A percentile compares a stretch with the other conserved stretches of the same genome.
Conservation (phyloP, 2,329 filamentous ascomycete genomes). For the Talaromyces sp. region DNA sequence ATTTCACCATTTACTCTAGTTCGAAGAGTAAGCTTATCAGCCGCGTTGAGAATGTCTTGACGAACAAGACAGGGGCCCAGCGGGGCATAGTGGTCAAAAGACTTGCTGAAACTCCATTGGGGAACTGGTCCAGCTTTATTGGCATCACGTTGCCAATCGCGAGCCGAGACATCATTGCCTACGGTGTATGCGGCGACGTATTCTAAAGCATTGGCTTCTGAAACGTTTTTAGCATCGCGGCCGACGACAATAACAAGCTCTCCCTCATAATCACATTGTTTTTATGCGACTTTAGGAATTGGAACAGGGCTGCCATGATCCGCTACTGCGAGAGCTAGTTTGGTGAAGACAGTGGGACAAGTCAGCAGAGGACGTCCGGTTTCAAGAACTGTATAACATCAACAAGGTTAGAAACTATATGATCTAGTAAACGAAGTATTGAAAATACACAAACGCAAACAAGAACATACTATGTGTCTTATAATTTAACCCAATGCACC, state of each 20-base stretch:
- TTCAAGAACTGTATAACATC: slow-evolving; percentile 27
- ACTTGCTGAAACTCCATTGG: too few species aligned
- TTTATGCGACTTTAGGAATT: slow-evolving; percentile 34
- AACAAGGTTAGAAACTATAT: too few species aligned
- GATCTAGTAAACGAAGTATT: too few species aligned
- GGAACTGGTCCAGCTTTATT: too few species aligned
- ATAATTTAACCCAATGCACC: slow-evolving; percentile 13
- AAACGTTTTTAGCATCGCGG: slow-evolving; percentile 36
- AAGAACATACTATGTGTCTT: slow-evolving; percentile 11
- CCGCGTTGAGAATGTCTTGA: neutral
- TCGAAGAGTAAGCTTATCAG: neutral
- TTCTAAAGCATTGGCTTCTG: slow-evolving; percentile 16
- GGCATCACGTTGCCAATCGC: too few species aligned
- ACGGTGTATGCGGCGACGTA: too few species aligned
- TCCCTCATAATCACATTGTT: slow-evolving; percentile 36
- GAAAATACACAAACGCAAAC: too few species aligned
- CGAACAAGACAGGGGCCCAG: neutral
- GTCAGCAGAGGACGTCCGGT: slow-evolving; percentile 32
- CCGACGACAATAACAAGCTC: slow-evolving; percentile 34
- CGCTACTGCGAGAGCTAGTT: slow-evolving; percentile 29
- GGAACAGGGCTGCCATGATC: slow-evolving; percentile 23
- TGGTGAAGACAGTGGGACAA: slow-evolving; percentile 38
- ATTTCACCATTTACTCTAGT: neutral
- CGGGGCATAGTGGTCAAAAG: neutral
- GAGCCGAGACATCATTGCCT: too few species aligned